Evolutionary conservation across 192 early-diverging fungal genomes (phyloP).

Genomic region (Rhizophagus prolifer): DNA sequence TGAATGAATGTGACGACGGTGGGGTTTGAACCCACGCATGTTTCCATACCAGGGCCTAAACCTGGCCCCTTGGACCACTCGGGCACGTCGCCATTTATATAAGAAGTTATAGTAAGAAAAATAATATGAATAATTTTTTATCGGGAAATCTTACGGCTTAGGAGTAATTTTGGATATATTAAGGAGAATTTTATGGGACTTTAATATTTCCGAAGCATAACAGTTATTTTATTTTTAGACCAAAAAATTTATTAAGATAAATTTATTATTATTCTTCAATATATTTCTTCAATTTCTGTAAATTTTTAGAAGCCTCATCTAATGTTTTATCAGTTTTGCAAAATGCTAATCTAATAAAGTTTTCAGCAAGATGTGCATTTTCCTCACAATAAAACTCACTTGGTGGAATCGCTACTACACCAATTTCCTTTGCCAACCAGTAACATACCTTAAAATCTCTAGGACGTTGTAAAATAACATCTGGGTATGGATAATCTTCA

Average conservation of each 20-base stretch:
- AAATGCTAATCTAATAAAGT: conserved; percentile 88
- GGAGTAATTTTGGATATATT: no score
- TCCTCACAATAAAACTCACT: conserved; percentile 81
- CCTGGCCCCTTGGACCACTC: conserved; percentile 50
- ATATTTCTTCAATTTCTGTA: conserved; percentile 60
- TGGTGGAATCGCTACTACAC: conserved; percentile 90
- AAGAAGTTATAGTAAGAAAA: background rate
- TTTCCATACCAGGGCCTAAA: conserved; percentile 45
- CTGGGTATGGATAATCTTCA: conserved; percentile 57
- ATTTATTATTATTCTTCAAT: conserved; percentile 36
- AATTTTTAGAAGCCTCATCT: conserved; percentile 65
- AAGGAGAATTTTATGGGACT: background rate
- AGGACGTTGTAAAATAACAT: conserved; percentile 58
- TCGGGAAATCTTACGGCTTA: background rate
- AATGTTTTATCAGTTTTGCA: conserved; percentile 88
- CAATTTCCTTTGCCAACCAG: conserved; percentile 84
- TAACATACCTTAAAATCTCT: conserved; percentile 77
- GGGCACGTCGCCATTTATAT: conserved; percentile 35
- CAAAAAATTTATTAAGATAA: background rate
- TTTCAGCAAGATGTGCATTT: conserved; percentile 63
- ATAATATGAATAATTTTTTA: background rate
- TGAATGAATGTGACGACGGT: conserved; percentile 32
- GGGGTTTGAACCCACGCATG: conserved; percentile 53
- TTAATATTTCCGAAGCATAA: background rate
- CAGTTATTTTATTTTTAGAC: no score